A percentile compares a stretch with the other conserved stretches of the same genome.
Evolutionary conservation across 1,139 yeast genomes (phyloP).

Genomic region (Meyerozyma smithsonii): DNA sequence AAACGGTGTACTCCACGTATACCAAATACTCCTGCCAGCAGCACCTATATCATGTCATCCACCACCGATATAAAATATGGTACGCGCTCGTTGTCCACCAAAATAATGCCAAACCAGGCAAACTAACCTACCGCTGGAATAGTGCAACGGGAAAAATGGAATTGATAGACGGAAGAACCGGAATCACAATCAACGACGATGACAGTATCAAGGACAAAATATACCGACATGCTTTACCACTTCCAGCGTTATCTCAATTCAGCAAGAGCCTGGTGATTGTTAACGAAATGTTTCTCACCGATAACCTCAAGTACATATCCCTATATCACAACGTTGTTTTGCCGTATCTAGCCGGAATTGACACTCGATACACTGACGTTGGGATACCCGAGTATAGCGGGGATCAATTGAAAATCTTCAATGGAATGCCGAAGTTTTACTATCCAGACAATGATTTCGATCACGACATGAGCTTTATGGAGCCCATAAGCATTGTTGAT

Average conservation of each 20-base stretch:
- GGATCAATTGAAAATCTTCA: slow-evolving; percentile 17
- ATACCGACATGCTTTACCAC: slow-evolving; percentile 28
- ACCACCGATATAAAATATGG: slow-evolving; percentile 36
- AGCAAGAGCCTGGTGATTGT: slow-evolving; percentile 34
- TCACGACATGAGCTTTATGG: neutral
- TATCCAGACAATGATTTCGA: slow-evolving; percentile 18
- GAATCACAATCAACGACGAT: slow-evolving; percentile 25
- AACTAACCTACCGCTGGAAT: slow-evolving; percentile 35
- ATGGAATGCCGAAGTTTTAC: slow-evolving; percentile 31
- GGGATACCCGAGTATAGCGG: slow-evolving; percentile 23
- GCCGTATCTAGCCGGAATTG: slow-evolving; percentile 28
- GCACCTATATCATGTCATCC: slow-evolving; percentile 34
- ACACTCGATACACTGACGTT: slow-evolving; percentile 18
- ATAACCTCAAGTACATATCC: slow-evolving; percentile 33
- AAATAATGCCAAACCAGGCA: slow-evolving; percentile 15
- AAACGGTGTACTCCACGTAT: slow-evolving; percentile 39
- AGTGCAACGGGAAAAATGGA: slow-evolving; percentile 35
- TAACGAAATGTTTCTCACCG: slow-evolving; percentile 36
- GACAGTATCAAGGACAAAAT: slow-evolving; percentile 29
- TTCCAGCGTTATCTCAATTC: slow-evolving; percentile 28
- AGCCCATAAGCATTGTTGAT: slow-evolving; percentile 1
- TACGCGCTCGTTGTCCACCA: slow-evolving; percentile 30
- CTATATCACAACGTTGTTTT: slow-evolving; percentile 37
- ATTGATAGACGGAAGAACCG: slow-evolving; percentile 24
- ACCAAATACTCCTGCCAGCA: slow-evolving; percentile 41